Evolutionary conservation across 140 eudicot genomes (phyloP), one percentile per base, ranked within the genome.

Genomic region (Stevia rebaudiana): DNA sequence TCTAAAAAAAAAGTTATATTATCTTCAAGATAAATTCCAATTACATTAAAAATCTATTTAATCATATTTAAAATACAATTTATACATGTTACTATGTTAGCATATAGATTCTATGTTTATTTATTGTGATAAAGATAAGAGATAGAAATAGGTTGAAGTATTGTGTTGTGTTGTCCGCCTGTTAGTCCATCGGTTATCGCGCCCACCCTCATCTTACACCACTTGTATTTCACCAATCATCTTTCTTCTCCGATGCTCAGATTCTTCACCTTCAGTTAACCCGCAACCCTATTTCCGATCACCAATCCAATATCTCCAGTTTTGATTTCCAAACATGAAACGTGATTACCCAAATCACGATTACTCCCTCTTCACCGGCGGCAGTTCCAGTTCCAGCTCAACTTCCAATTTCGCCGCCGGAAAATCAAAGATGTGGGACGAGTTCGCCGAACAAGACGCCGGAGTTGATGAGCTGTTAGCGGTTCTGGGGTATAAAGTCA

Each of bases 201-300:
- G 63, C 63, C 63, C 63, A 56, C 63, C 63, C 39, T 56, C 63
- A 56, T 39, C 11, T 9, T 11, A 3, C 63, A 56, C 63, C 63
- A 56, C 63, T 56, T 31, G 63, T 22, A 50, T 50, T 50, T 50
- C 57, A 50, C 15, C 50, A 11, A 3, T 5, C 50, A 42, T 43
- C 5, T 12, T 5, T 21, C 33, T 19, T 12, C 57, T 1, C 31
- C 57, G 33, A 28, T 4, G 33, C 33, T 28, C 33, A 28, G 33
- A 9, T 6, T 9, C 8, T 18, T 31, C 40, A 25, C 61, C 61
- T 12, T 12, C n/a, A 19, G 10, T 3, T 25, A 22, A 46, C 10
- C 21, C 35, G 4, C 24, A 23, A 4, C 33, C 22, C 59, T 11
- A 12, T 4, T 24, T 12, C 16, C 35, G 16, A 51, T 51, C 58